phyloP scores from a whole-genome alignment of 805 yeast genomes.

The Pichia cephalocereana region DNA sequence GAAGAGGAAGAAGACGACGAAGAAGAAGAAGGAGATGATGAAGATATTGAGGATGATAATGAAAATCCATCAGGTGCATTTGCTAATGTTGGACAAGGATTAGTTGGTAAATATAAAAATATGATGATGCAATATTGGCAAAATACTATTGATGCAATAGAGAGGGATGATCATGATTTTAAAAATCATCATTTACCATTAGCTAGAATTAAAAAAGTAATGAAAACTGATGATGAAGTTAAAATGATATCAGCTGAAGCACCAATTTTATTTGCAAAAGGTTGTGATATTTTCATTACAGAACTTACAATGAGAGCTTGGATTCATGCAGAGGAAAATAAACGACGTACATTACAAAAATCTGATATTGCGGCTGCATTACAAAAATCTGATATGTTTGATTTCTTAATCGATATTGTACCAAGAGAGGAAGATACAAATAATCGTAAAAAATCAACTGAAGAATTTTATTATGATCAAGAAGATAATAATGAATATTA shows the following conservation, averaged over 20 bases:
- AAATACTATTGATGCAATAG: slow-evolving; percentile 84
- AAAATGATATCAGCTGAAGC: slow-evolving; percentile 98
- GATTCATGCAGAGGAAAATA: slow-evolving; percentile 97
- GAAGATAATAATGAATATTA: no score
- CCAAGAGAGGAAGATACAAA: slow-evolving; percentile 74
- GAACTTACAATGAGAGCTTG: slow-evolving; percentile 98
- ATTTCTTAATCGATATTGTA: slow-evolving; percentile 89
- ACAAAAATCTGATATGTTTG: slow-evolving; percentile 94
- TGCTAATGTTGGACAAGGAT: slow-evolving; percentile 86
- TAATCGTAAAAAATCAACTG: slow-evolving; percentile 19
- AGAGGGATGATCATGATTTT: slow-evolving; percentile 81
- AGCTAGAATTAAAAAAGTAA: slow-evolving; percentile 93
- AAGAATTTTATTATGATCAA: no score
- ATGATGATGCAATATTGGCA: slow-evolving; percentile 98
- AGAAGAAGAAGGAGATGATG: slow-evolving; percentile 17
- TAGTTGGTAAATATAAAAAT: slow-evolving; percentile 71
- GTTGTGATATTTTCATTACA: slow-evolving; percentile 94
- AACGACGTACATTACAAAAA: slow-evolving; percentile 87
- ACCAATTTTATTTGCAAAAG: slow-evolving; percentile 94
- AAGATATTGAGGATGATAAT: slow-evolving; percentile 21
- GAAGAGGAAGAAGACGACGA: slow-evolving; percentile 24
- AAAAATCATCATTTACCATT: slow-evolving; percentile 91
- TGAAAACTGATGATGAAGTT: slow-evolving; percentile 97
- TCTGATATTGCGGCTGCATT: slow-evolving; percentile 93
- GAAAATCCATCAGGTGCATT: slow-evolving; percentile 30